Conservation (phyloP, 768 basidiomycete genomes). For the Boletus fagicola region DNA sequence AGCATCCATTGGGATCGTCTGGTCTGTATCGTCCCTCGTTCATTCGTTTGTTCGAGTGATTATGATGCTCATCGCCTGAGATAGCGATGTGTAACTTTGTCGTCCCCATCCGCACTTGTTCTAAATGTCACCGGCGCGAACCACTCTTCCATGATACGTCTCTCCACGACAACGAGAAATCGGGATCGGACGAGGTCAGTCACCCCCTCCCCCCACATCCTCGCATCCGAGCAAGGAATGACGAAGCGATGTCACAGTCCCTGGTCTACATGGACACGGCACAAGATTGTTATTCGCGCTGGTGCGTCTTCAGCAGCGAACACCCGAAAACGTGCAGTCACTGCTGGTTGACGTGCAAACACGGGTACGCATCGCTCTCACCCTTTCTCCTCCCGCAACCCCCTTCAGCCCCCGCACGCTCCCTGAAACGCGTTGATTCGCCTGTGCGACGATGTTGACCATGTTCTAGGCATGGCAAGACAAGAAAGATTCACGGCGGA, state of each 20-base stretch:
- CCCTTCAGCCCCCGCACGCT: neutral
- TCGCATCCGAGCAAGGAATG: neutral
- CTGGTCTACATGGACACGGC: conserved; percentile 30
- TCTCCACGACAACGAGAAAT: conserved; percentile 19
- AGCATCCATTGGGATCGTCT: neutral
- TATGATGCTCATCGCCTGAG: neutral
- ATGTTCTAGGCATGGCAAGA: conserved; percentile 29
- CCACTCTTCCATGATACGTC: conserved; percentile 26
- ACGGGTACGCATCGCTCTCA: conserved; percentile 15
- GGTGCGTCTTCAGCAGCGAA: conserved; percentile 31
- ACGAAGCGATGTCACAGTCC: conserved; percentile 5
- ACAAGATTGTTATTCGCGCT: conserved; percentile 32
- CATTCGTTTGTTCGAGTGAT: neutral
- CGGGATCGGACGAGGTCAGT: conserved; percentile 20
- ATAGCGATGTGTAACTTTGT: conserved; percentile 32
- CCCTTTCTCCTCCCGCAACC: neutral
- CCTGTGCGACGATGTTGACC: neutral
- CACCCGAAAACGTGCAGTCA: conserved; percentile 24
- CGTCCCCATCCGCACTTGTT: conserved; percentile 32
- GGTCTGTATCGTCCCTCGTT: neutral
- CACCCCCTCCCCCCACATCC: neutral
- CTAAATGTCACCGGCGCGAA: conserved; percentile 26
- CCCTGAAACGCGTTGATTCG: neutral
- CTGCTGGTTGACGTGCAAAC: conserved; percentile 32
- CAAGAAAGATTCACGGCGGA: conserved; percentile 31